These are phyloP conservation scores for Antitrichia curtipendula DNA, from an alignment of 225 moss, liverwort and hornwort species.

Conservation along the genomic window DNA sequence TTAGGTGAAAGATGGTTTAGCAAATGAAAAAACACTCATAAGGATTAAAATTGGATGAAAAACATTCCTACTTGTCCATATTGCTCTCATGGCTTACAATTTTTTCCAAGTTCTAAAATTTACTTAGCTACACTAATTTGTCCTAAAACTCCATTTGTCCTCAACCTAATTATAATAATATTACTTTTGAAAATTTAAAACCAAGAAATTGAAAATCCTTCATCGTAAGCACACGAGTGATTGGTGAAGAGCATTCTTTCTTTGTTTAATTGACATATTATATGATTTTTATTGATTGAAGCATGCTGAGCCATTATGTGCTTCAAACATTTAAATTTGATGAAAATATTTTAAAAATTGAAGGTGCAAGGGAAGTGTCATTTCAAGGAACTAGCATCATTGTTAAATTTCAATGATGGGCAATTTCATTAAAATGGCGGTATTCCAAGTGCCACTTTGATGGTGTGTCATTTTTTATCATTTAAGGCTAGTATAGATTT, in stretches of 20 bases:
- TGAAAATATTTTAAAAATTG: neutral
- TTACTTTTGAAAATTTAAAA: neutral
- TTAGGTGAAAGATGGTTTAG: fast-evolving
- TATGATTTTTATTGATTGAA: neutral
- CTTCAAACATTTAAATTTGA: neutral
- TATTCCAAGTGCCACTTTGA: too few species aligned
- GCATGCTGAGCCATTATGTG: neutral
- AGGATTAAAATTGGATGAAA: neutral
- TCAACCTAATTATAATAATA: neutral
- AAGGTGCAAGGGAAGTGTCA: neutral
- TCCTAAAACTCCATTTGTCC: neutral
- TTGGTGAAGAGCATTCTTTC: neutral
- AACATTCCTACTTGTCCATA: neutral
- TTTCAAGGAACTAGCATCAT: neutral
- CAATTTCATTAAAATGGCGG: too few species aligned
- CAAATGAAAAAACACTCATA: fast-evolving
- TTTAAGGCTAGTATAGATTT: too few species aligned
- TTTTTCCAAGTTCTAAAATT: neutral
- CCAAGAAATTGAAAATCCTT: neutral
- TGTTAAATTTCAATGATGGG: fast-evolving
- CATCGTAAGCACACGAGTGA: too few species aligned
- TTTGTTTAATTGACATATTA: too few species aligned
- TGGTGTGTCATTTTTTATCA: too few species aligned
- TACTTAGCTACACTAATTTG: neutral
- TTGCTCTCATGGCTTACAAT: fast-evolving